Evolutionary conservation across 2,329 filamentous ascomycete genomes (phyloP).

Genomic region (Westerdykella aurantiaca): DNA sequence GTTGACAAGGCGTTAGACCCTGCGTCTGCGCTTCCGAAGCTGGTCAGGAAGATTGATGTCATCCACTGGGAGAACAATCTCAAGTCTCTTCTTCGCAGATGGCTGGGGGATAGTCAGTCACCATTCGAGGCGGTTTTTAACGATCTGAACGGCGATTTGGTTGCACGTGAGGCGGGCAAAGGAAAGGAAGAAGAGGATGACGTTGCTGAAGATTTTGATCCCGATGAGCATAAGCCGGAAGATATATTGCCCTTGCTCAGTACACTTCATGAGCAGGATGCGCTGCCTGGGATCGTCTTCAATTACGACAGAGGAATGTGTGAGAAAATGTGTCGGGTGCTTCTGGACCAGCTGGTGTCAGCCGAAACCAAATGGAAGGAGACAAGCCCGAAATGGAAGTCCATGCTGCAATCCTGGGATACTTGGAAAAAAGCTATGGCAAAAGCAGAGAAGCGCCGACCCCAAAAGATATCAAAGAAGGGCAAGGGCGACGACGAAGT

Average conservation of each 20-base stretch:
- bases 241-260: constrained; percentile 55
- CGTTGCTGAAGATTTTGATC: constrained; percentile 14
- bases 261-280: constrained; percentile 57
- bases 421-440: constrained; percentile 49
- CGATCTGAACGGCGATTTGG: constrained; percentile 34
- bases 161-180: constrained; percentile 1
- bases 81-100: constrained; percentile 53
- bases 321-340: constrained; percentile 50
- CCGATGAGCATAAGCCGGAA: constrained; percentile 18
- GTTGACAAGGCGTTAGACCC: constrained; percentile 50
- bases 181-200: constrained; percentile 4
- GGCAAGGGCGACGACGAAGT: constrained; percentile 45
- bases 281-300: constrained; percentile 69
- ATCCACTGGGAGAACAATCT: constrained; percentile 59
- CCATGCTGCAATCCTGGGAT: constrained; percentile 54
- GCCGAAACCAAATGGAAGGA: constrained; percentile 55
- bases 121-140: constrained; percentile 49
- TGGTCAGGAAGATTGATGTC: constrained; percentile 61
- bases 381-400: constrained; percentile 55
- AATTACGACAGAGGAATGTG: constrained; percentile 66
- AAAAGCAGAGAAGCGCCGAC: constrained; percentile 31
- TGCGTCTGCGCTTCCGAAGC: constrained; percentile 43
- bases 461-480: constrained; percentile 36
- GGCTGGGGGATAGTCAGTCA: constrained; percentile 54
- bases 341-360: constrained; percentile 50